Evolutionary conservation across 2,329 filamentous ascomycete species (phyloP), one percentile per base, ranked within the genome.

Genomic region (Aspergillus tamarii): DNA sequence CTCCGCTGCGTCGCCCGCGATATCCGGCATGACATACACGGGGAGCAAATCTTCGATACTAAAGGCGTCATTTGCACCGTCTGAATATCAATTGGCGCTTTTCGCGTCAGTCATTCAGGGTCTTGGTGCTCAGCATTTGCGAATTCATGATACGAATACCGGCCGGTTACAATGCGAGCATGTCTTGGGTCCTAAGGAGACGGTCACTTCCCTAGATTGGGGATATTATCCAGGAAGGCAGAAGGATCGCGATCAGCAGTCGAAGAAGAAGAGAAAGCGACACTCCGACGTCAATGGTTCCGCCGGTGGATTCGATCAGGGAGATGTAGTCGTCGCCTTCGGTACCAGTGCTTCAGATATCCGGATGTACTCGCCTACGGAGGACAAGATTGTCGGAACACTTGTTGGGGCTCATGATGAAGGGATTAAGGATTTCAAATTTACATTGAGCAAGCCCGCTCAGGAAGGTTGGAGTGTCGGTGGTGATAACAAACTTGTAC

Each of bases 101-200:
- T 85, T 85, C 72, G 83, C 83, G 23, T 85, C 83, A 19, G 81
- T 84, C 61, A 83, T 85, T 57, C 83, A 84, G 69, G 82, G 82
- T 26, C 79, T 85, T 39, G 83, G 84, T 73, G 80, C 79, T 54
- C 82, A 85, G 66, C 82, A 84, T 66, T 74, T 85, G 59, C 81
- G 83, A 63, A 82, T 85, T 59, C 83, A 85, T 72, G 82, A 84
- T 67, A 82, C 81, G 48, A 78, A 74, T 62, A 84, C 82, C 45
- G 82, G 81, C 55, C 79, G 80, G 43, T 75, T 85, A 67, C 81
- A 81, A 63, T 84, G 82, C 70, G 83, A 85, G 69, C 78, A 84
- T 76, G 77, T 79, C 9, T 72, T 83, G 62, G 78, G 76, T 56
- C 77, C 82, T 32, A 82, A 81, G 66, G 78, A 82, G 62, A 76